Evolutionary conservation across 2,329 filamentous ascomycete species (phyloP).

Genomic region (Stachybotrys echinatus): DNA sequence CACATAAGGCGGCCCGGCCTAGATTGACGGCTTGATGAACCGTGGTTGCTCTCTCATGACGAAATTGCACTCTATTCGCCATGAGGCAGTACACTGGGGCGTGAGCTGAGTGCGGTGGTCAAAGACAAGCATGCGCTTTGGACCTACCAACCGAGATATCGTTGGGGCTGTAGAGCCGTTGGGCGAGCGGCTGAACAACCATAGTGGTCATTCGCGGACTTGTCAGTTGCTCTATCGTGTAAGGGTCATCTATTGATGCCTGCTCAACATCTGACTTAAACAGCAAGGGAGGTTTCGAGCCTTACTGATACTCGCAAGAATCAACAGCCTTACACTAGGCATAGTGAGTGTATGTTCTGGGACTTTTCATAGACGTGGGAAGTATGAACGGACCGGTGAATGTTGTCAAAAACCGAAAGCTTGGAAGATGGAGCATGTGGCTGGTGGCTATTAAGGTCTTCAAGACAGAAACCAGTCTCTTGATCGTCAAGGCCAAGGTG

Average conservation of each 20-base stretch:
- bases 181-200: conserved; percentile 63
- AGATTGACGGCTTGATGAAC: conserved; percentile 66
- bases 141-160: conserved; percentile 56
- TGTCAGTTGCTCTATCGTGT: conserved; percentile 55
- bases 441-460: neutral
- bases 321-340: neutral
- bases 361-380: neutral
- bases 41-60: conserved; percentile 59
- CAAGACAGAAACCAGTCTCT: neutral
- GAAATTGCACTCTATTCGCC: conserved; percentile 65
- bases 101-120: neutral
- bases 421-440: neutral
- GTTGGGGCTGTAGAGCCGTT: conserved; percentile 58
- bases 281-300: neutral
- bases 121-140: too few relatives aligned
- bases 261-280: neutral
- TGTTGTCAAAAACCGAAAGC: neutral
- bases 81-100: conserved; percentile 61
- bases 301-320: neutral
- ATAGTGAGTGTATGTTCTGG: neutral
- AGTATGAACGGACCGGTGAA: neutral
- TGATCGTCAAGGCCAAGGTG: too few relatives aligned
- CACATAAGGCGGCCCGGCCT: conserved; percentile 63
- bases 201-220: conserved; percentile 63
- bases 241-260: conserved; percentile 30